phyloP scores from a whole-genome alignment of 2,329 filamentous ascomycete genomes.

The Talaromyces sp. region DNA sequence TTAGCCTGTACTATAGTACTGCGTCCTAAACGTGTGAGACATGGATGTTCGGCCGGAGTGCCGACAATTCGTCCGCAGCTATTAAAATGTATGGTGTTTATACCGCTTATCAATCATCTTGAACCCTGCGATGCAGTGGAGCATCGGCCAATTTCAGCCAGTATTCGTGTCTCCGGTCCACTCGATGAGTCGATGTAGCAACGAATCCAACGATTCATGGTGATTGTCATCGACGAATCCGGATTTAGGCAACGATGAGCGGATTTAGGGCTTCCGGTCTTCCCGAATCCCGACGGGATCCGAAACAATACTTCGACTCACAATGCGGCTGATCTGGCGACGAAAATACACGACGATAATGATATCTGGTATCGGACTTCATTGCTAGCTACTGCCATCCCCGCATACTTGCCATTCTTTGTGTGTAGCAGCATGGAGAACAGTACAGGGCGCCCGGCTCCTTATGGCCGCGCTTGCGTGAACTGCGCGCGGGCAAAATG shows the following conservation, averaged over 20 bases:
- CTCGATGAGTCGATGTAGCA: neutral
- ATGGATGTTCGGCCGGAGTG: neutral
- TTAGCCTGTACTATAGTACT: too few species aligned
- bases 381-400: neutral
- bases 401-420: neutral
- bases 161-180: neutral
- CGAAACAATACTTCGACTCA: neutral
- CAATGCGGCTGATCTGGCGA: neutral
- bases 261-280: neutral
- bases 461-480: slow-evolving; percentile 16
- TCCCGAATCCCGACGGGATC: neutral
- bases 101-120: neutral
- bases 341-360: neutral
- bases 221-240: neutral
- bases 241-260: neutral
- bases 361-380: neutral
- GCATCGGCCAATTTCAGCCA: neutral
- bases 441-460: slow-evolving; percentile 3
- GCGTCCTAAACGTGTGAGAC: too few species aligned
- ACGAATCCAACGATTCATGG: too few species aligned
- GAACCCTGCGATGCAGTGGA: neutral
- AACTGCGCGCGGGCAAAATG: slow-evolving; percentile 21
- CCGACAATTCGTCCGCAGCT: neutral
- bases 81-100: neutral
- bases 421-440: slow-evolving; percentile 1